Evolutionary conservation across 2,329 filamentous ascomycete species (phyloP).

Genomic region (Penicillium sp.): DNA sequence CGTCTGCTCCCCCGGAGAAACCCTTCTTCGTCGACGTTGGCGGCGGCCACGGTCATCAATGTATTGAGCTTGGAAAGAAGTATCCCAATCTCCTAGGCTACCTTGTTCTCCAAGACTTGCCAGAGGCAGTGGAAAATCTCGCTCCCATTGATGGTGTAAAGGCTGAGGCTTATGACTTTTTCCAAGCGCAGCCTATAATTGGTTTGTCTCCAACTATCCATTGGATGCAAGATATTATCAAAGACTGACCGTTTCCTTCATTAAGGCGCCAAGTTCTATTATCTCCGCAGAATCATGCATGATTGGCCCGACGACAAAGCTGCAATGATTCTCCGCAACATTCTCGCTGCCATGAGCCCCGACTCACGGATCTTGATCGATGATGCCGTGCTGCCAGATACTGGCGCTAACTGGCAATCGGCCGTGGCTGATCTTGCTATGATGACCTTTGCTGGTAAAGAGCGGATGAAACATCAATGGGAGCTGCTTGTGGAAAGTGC

Average conservation of each 20-base stretch:
- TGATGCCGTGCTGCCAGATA: constrained; percentile 44
- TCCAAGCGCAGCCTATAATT: constrained; percentile 24
- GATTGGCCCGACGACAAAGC: constrained; percentile 28
- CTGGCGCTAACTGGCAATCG: constrained; percentile 16
- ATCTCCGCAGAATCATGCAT: constrained; percentile 30
- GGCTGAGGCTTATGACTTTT: constrained; percentile 17
- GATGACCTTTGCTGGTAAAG: constrained; percentile 21
- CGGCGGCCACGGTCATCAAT: constrained; percentile 43
- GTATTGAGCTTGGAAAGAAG: constrained; percentile 30
- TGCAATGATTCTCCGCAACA: constrained; percentile 33
- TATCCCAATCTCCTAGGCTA: constrained; percentile 34
- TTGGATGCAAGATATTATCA: background rate
- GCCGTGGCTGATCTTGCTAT: constrained; percentile 20
- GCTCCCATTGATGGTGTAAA: constrained; percentile 29
- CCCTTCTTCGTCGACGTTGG: constrained; percentile 44
- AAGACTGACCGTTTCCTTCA: background rate
- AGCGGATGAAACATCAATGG: constrained; percentile 17
- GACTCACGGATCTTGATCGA: constrained; percentile 44
- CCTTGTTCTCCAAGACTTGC: constrained; percentile 45
- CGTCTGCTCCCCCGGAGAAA: constrained; percentile 9
- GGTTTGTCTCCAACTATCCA: constrained; percentile 6
- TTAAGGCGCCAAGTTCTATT: constrained; percentile 28
- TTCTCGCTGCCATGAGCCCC: constrained; percentile 20
- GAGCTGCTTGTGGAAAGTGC: constrained; percentile 11
- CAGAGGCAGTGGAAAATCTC: constrained; percentile 29